Evolutionary conservation across 768 basidiomycete genomes (phyloP).

Genomic region (Pleurotus sapidus): DNA sequence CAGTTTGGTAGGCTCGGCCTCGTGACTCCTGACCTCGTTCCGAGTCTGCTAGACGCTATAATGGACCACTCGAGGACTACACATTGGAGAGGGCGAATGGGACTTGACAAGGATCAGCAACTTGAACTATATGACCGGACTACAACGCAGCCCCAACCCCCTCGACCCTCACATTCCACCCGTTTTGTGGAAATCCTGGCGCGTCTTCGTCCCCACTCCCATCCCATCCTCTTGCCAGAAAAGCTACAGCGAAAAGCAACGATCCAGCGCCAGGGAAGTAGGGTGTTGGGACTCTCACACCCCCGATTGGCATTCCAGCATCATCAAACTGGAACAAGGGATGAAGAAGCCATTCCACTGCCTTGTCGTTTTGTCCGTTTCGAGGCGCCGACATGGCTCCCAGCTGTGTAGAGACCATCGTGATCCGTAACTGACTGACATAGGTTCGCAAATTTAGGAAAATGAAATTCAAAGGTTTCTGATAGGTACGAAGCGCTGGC

Average conservation of each 20-base stretch:
- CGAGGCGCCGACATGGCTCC: slow-evolving; percentile 63
- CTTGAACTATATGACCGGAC: slow-evolving; percentile 33
- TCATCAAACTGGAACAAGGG: slow-evolving; percentile 58
- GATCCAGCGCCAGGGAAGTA: slow-evolving; percentile 58
- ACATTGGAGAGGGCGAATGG: slow-evolving; percentile 61
- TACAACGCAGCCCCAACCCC: slow-evolving; percentile 17
- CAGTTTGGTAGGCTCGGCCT: slow-evolving; percentile 53
- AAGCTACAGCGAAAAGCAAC: slow-evolving; percentile 48
- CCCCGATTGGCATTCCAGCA: slow-evolving; percentile 57
- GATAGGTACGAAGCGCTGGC: no score
- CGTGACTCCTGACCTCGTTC: slow-evolving; percentile 55
- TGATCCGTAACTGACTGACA: no score
- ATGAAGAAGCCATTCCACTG: slow-evolving; percentile 53
- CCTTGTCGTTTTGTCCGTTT: slow-evolving; percentile 44
- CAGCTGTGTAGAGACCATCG: slow-evolving; percentile 30
- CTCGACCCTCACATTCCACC: slow-evolving; percentile 37
- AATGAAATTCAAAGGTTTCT: no score
- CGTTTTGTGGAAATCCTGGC: slow-evolving; percentile 37
- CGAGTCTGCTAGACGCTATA: slow-evolving; percentile 47
- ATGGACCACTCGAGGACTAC: slow-evolving; percentile 25
- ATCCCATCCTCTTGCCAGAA: slow-evolving; percentile 64
- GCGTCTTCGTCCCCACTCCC: slow-evolving; percentile 30
- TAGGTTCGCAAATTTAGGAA: no score
- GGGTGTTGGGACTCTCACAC: slow-evolving; percentile 51
- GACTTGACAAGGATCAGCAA: slow-evolving; percentile 45